Evolutionary conservation across 2,329 filamentous ascomycete genomes (phyloP).

Genomic region (Sarocladium strictum): DNA sequence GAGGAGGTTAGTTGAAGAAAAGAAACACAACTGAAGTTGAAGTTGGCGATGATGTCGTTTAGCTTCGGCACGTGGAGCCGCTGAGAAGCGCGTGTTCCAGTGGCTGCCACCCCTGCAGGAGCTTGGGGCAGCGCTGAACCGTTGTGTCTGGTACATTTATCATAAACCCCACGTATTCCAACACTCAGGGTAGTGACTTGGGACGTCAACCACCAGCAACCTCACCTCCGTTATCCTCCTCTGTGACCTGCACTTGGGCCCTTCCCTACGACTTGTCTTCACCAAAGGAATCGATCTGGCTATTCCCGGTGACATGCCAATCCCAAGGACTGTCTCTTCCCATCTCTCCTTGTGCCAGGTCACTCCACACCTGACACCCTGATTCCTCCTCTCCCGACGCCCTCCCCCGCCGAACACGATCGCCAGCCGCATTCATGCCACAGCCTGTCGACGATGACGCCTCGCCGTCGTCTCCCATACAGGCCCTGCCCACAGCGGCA

Average conservation of each 20-base stretch:
- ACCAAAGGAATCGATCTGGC: not conserved
- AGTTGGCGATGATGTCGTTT: not conserved
- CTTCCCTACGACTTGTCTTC: not conserved
- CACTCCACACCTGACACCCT: not conserved
- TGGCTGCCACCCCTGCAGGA: not conserved
- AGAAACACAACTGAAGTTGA: not conserved
- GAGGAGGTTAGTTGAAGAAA: not conserved
- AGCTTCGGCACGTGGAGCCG: not conserved
- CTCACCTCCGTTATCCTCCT: not conserved
- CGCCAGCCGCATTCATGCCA: conserved; percentile 54
- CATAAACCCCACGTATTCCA: not conserved
- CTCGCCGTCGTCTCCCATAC: conserved; percentile 59
- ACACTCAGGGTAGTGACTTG: not conserved
- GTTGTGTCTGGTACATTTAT: too few relatives aligned
- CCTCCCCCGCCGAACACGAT: not conserved
- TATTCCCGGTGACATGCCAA: not conserved
- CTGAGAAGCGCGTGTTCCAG: not conserved
- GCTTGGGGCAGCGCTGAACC: too few relatives aligned
- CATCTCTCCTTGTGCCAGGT: not conserved
- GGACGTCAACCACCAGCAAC: not conserved
- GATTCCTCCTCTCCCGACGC: not conserved
- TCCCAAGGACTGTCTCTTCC: not conserved
- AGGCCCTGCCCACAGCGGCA: conserved; percentile 62
- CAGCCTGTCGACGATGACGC: conserved; percentile 55
- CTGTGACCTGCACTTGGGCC: not conserved